Evolutionary conservation across 75 land plant species (phyloP).

Genomic region (Sequoia sempervirens): DNA sequence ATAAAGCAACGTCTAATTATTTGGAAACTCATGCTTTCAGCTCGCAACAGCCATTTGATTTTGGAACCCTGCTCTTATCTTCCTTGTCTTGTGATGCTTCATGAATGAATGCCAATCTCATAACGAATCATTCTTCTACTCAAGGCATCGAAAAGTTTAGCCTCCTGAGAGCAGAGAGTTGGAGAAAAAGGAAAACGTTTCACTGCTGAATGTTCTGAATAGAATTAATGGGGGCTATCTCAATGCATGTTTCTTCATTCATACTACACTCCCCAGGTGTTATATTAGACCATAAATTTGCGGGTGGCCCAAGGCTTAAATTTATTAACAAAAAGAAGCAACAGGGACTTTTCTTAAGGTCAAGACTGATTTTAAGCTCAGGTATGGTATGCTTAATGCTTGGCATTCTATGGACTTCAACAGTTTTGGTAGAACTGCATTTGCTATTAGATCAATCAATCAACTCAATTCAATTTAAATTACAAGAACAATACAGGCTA

Average conservation of each 20-base stretch:
- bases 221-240: not conserved
- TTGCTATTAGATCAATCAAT: not conserved
- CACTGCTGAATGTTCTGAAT: not conserved
- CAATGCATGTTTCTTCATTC: not conserved
- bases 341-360: not conserved
- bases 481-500: not conserved
- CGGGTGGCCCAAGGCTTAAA: not conserved
- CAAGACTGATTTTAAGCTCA: conserved; percentile 2
- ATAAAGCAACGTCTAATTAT: not conserved
- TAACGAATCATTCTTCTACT: not conserved
- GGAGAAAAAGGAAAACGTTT: not conserved
- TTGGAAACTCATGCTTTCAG: not conserved
- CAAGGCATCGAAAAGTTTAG: not conserved
- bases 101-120: not conserved
- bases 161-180: not conserved
- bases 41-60: not conserved
- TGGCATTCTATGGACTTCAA: not conserved
- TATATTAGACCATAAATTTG: not conserved
- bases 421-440: not conserved
- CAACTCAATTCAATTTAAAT: not conserved
- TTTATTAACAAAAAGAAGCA: not conserved
- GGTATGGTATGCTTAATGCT: not conserved
- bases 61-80: not conserved
- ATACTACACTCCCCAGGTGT: not conserved
- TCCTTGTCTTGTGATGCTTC: no score